These are phyloP conservation scores for Allomyces macrogynus DNA, from an alignment of 192 early-diverging fungal species.

Conservation along the genomic window DNA sequence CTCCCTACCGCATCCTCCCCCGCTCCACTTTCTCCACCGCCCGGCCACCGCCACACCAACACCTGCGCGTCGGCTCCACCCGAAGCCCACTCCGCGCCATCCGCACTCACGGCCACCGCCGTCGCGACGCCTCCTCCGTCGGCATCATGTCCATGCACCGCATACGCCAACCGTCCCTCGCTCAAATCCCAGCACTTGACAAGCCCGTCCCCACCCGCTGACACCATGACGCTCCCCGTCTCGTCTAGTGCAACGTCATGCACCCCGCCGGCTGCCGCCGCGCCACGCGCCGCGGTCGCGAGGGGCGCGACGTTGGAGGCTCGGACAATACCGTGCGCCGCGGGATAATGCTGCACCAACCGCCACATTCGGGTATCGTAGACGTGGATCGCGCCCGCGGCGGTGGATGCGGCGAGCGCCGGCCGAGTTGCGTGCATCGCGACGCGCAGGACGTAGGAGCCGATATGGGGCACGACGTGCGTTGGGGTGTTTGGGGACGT, in stretches of 20 bases:
- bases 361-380: slow-evolving; percentile 37
- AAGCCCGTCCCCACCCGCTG: slow-evolving; percentile 30
- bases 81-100: slow-evolving; percentile 19
- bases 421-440: slow-evolving; percentile 34
- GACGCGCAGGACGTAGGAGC: neutral
- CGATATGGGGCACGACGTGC: neutral
- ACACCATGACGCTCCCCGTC: slow-evolving; percentile 11
- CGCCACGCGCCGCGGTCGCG: too few relatives aligned
- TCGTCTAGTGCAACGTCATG: too few relatives aligned
- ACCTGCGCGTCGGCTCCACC: slow-evolving; percentile 32
- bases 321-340: slow-evolving; percentile 16
- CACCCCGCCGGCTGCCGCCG: too few relatives aligned
- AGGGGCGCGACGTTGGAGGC: too few relatives aligned
- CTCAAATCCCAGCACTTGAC: slow-evolving; percentile 43
- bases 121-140: slow-evolving; percentile 22
- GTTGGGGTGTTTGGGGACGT: too few relatives aligned
- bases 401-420: slow-evolving; percentile 25
- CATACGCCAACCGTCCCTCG: slow-evolving; percentile 40
- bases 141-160: slow-evolving; percentile 33
- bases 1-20: slow-evolving; percentile 3
- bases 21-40: neutral
- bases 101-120: slow-evolving; percentile 29
- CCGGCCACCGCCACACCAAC: slow-evolving; percentile 28
- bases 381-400: slow-evolving; percentile 30
- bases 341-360: slow-evolving; percentile 32